Conservation (phyloP, 805 yeast genomes). For the Vanderwaltozyma yarrowii region DNA sequence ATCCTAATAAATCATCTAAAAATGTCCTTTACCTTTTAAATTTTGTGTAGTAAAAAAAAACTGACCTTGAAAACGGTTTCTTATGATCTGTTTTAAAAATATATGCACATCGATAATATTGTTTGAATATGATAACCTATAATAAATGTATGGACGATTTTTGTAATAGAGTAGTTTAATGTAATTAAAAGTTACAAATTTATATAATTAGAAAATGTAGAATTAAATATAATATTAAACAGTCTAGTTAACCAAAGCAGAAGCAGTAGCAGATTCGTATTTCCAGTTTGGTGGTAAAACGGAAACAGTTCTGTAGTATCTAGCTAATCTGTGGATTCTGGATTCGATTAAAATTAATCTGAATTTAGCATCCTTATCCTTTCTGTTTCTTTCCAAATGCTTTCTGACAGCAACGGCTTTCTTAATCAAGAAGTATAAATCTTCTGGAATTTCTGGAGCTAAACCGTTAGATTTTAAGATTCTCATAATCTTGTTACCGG, state of each 20-base stretch:
- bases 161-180: not conserved
- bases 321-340: slow-evolving; percentile 99
- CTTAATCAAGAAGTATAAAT: slow-evolving; percentile 96
- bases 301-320: slow-evolving; percentile 99
- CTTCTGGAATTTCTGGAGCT: slow-evolving; percentile 99
- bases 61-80: too few relatives aligned
- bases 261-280: slow-evolving; percentile 99
- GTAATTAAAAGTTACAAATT: not conserved
- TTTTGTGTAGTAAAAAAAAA: too few relatives aligned
- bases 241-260: slow-evolving; percentile 95
- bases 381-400: slow-evolving; percentile 99
- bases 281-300: slow-evolving; percentile 99
- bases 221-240: slow-evolving; percentile 7
- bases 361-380: slow-evolving; percentile 99
- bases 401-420: slow-evolving; percentile 99
- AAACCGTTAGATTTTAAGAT: slow-evolving; percentile 98
- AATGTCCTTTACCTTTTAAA: too few relatives aligned
- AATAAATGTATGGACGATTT: too few relatives aligned
- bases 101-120: too few relatives aligned
- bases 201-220: slow-evolving; percentile 6
- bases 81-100: too few relatives aligned
- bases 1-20: too few relatives aligned
- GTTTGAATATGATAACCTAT: too few relatives aligned
- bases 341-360: slow-evolving; percentile 99
- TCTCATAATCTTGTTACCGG: slow-evolving; percentile 99